phyloP scores from a whole-genome alignment of 1,284 basidiomycete species.

The Trichosporon faecale region DNA sequence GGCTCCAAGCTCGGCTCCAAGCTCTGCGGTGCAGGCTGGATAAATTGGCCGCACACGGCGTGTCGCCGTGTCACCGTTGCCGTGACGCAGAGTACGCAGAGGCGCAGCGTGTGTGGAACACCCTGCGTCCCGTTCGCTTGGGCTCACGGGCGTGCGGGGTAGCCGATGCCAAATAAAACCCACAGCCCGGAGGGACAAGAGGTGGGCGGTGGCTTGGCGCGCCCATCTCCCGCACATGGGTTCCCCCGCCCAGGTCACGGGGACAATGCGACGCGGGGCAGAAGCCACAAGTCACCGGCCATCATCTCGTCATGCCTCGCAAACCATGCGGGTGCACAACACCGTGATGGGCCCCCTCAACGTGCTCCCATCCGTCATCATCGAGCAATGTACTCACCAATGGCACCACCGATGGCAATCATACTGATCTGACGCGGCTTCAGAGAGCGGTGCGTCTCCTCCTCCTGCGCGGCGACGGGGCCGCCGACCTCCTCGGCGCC shows the following conservation, averaged over 20 bases:
- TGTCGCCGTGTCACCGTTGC: too few species aligned
- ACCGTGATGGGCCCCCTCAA: too few species aligned
- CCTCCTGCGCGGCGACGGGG: not conserved
- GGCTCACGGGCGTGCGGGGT: not conserved
- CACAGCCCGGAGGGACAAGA: not conserved
- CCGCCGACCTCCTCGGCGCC: slow-evolving; percentile 14
- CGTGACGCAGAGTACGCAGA: not conserved
- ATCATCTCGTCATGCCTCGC: not conserved
- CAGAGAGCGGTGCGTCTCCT: slow-evolving; percentile 33
- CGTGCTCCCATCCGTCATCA: not conserved
- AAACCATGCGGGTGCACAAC: not conserved
- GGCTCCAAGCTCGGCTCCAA: too few species aligned
- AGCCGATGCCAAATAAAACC: not conserved
- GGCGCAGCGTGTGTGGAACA: not conserved
- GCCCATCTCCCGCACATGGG: not conserved
- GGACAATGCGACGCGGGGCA: not conserved
- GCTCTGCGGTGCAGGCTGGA: too few species aligned
- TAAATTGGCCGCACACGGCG: too few species aligned
- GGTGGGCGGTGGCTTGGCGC: slow-evolving; percentile 1
- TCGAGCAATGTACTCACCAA: slow-evolving; percentile 40
- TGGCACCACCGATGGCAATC: slow-evolving; percentile 54
- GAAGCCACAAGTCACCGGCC: not conserved
- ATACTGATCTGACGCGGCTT: slow-evolving; percentile 50
- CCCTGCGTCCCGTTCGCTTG: too few species aligned
- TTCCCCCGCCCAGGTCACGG: not conserved